Conservation (phyloP, 495 filamentous ascomycete species). For the Penicillium daleae region DNA sequence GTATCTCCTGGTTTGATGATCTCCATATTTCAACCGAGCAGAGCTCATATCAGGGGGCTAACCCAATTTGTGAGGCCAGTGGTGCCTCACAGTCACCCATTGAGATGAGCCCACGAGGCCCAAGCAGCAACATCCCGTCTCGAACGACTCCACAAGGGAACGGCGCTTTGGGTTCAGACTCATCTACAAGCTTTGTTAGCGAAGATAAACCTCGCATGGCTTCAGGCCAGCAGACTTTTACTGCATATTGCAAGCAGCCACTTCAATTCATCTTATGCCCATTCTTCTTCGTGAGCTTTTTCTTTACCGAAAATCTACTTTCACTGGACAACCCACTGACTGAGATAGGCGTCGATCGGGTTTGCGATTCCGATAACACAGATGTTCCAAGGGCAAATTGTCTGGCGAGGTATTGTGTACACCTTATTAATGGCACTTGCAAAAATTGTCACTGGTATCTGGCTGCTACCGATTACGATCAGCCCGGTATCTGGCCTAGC, state of each 20-base stretch:
- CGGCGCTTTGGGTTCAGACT: background rate
- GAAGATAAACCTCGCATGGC: conserved; percentile 9
- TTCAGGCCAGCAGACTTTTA: conserved; percentile 52
- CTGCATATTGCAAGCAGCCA: conserved; percentile 56
- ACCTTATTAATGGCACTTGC: conserved; percentile 67
- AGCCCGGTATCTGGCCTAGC: conserved; percentile 19
- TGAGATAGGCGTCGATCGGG: conserved; percentile 66
- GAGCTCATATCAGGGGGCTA: conserved; percentile 1
- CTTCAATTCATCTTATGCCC: conserved; percentile 64
- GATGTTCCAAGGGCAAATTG: conserved; percentile 63
- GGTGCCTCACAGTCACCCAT: background rate
- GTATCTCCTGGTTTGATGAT: conserved; percentile 58
- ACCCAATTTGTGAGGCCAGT: background rate
- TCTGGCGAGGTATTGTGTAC: conserved; percentile 78
- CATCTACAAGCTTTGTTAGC: background rate
- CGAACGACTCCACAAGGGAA: background rate
- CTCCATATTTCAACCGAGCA: background rate
- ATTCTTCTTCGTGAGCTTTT: conserved; percentile 70
- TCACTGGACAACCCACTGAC: background rate
- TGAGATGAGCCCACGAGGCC: background rate
- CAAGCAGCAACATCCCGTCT: background rate
- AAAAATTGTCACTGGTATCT: conserved; percentile 66
- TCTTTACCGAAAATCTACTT: background rate
- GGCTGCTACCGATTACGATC: conserved; percentile 58
- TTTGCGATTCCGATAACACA: conserved; percentile 76